Base-by-base conservation (phyloP, 2,329 filamentous ascomycete species). In the Ophiostoma sp. region DNA sequence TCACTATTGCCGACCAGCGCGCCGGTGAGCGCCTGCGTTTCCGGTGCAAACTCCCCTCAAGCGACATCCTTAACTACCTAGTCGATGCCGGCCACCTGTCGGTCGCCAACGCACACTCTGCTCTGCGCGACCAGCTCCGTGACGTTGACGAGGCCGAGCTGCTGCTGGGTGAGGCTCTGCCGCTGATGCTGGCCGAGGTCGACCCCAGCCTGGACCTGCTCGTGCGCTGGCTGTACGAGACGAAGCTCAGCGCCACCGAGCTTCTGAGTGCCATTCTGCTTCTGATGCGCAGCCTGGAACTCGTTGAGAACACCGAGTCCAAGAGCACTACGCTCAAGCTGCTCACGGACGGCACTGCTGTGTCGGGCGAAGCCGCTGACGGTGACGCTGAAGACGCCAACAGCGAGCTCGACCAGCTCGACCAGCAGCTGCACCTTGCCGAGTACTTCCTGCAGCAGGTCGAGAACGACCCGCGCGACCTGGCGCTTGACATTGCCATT, bases 201-300 rank as follows among this genome's bases (percentile, higher is more conserved):
- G 90, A 93, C 73, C 84, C 87, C 2, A 86, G 87, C 45, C 83
- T 92, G 76, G 85, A 87, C 66, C 79, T 92, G 2, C 81, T 93
- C 52, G 82, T 88, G 60, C 84, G 83, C 68, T 86, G 91, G 69
- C 79, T 93, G 6, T 84, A 85, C 52, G 83, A 84, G 5, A 89
- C 89, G 7, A 85, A 86, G 73, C 81, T 92, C 18, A 85, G 87
- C 3, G 81, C 89, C 55, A 78, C 83, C 3, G 90, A 93, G 75
- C 81, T 93, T 5, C 82, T 92, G 1, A 80, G 88, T 68, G 85
- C 87, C 4, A 84, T 93, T 66, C 84, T 86, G 67, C 78, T 85
- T 2, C 80, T 93, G 16, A 89, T 93, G 80, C 82, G 85, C 64
- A 92, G 87, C 72, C 82, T 93, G 55, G 88, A 89, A 70, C 76